phyloP scores from a whole-genome alignment of 208 protist species.

The Trypanosoma melophagium region DNA sequence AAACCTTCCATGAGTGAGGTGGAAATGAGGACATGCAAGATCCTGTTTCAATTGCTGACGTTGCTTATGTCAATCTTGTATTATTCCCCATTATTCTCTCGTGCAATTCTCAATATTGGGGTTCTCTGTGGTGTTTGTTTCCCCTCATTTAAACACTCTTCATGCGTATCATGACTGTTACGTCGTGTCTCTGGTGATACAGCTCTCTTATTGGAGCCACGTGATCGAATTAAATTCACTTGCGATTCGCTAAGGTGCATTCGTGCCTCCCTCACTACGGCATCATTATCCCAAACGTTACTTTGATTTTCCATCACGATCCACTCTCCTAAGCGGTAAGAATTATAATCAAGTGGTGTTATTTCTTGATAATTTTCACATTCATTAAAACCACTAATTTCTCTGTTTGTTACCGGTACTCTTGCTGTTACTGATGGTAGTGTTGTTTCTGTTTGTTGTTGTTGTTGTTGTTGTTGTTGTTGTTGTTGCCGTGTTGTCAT shows the following conservation, averaged over 20 bases:
- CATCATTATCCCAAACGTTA: not conserved
- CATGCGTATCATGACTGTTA: too few relatives aligned
- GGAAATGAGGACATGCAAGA: too few relatives aligned
- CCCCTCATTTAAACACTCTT: too few relatives aligned
- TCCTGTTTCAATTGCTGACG: too few relatives aligned
- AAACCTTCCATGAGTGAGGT: too few relatives aligned
- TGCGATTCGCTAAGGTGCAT: constrained; percentile 10
- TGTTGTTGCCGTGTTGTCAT: not conserved
- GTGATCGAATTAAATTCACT: not conserved
- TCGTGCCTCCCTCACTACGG: not conserved
- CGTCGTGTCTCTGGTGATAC: too few relatives aligned
- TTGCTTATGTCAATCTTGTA: too few relatives aligned
- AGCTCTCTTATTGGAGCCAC: not conserved
- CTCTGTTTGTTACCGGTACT: not conserved
- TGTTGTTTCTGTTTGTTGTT: not conserved
- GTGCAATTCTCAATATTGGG: too few relatives aligned
- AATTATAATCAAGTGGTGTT: not conserved
- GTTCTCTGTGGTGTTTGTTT: too few relatives aligned
- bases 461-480: not conserved
- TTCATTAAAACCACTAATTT: not conserved
- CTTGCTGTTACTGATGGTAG: not conserved
- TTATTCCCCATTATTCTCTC: too few relatives aligned
- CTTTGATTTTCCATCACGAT: constrained; percentile 3
- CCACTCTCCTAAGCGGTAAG: constrained; percentile 19
- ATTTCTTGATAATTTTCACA: not conserved